These are phyloP conservation scores for Trichocladium antarcticum DNA, from an alignment of 495 filamentous ascomycete species.

Conservation along the genomic window DNA sequence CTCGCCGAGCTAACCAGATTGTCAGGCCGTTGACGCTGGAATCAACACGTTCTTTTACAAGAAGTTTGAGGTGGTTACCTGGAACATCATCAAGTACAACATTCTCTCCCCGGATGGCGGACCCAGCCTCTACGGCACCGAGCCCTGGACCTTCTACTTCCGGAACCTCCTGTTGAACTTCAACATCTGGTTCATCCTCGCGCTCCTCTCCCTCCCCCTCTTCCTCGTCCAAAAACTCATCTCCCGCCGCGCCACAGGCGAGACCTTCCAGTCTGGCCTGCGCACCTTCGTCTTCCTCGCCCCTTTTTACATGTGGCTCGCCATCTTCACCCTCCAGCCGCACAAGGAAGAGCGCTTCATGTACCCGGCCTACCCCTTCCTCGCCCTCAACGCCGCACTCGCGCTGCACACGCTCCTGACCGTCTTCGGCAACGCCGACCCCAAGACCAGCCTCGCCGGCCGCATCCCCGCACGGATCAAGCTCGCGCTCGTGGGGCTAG, in stretches of 20 bases:
- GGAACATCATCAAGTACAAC: constrained; percentile 95
- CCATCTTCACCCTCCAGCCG: constrained; percentile 79
- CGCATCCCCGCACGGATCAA: constrained; percentile 63
- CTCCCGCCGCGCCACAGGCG: constrained; percentile 23
- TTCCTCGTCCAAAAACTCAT: constrained; percentile 41
- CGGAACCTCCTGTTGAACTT: constrained; percentile 90
- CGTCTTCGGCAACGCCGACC: constrained; percentile 57
- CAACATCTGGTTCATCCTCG: constrained; percentile 83
- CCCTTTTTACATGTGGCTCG: constrained; percentile 92
- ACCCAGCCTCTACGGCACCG: constrained; percentile 89
- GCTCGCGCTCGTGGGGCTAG: constrained; percentile 44
- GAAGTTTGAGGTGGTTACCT: constrained; percentile 63
- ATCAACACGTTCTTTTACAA: constrained; percentile 77
- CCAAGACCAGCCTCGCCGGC: constrained; percentile 46
- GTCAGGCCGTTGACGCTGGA: constrained; percentile 41
- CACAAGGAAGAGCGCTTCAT: constrained; percentile 99
- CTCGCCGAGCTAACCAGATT: constrained; percentile 8
- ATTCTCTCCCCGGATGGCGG: constrained; percentile 72
- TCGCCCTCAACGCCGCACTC: constrained; percentile 87
- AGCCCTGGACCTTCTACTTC: constrained; percentile 95
- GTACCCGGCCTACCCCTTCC: constrained; percentile 88
- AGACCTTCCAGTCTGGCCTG: constrained; percentile 41
- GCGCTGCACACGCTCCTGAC: constrained; percentile 66
- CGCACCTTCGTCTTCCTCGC: constrained; percentile 64
- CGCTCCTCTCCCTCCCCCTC: constrained; percentile 58